A percentile compares a stretch with the other conserved stretches of the same genome.
Conservation (phyloP, 2,329 filamentous ascomycete species). For the Metarhizium brunneum region DNA sequence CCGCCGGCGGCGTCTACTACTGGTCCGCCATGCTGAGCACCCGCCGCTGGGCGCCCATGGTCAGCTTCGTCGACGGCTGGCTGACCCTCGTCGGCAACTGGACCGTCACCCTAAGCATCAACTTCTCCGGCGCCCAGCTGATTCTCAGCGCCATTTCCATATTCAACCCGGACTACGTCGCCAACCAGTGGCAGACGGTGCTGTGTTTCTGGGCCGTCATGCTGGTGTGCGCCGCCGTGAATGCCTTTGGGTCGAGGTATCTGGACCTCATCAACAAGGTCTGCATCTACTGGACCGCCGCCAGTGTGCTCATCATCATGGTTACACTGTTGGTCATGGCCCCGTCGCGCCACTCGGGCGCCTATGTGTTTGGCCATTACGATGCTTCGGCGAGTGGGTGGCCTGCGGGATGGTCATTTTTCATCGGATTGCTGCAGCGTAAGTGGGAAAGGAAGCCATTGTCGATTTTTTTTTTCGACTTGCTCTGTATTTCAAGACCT, state of each 20-base stretch:
- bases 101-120: conserved; percentile 59
- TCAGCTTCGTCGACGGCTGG: conserved; percentile 68
- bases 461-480: too few relatives aligned
- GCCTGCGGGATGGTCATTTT: conserved; percentile 55
- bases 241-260: conserved; percentile 49
- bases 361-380: conserved; percentile 60
- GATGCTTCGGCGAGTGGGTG: conserved; percentile 61
- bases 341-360: conserved; percentile 51
- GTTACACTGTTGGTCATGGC: conserved; percentile 60
- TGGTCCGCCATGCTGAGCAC: conserved; percentile 62
- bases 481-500: too few relatives aligned
- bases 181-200: conserved; percentile 63
- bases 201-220: conserved; percentile 64
- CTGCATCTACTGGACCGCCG: conserved; percentile 65
- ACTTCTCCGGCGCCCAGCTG: conserved; percentile 61
- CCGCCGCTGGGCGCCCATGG: conserved; percentile 48
- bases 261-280: conserved; percentile 60
- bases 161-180: conserved; percentile 49
- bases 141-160: conserved; percentile 60
- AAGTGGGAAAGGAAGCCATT: conserved; percentile 3
- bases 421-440: conserved; percentile 44
- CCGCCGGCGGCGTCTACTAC: conserved; percentile 58
- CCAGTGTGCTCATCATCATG: conserved; percentile 60
- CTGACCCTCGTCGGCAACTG: conserved; percentile 66
- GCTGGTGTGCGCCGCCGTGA: conserved; percentile 53